Conservation (phyloP, 1,284 basidiomycete species). For the Leccinum subrobustum region DNA sequence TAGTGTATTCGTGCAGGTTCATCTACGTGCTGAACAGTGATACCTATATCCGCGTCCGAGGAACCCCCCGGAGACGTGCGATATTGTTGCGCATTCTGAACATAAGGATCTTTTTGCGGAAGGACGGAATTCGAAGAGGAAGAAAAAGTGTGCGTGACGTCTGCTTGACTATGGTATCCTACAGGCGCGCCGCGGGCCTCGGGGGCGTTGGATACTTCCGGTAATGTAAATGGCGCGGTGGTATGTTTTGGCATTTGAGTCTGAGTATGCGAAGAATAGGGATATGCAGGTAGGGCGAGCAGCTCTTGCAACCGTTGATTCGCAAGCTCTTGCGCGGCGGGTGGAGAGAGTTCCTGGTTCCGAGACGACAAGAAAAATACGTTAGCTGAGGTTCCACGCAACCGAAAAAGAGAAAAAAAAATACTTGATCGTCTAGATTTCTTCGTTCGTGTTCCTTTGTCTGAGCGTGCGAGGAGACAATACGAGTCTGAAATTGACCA, state of each 20-base stretch:
- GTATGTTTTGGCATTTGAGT: slow-evolving; percentile 4
- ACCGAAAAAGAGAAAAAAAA: not conserved
- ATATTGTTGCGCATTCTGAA: slow-evolving; percentile 8
- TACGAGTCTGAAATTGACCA: not conserved
- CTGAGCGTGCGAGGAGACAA: not conserved
- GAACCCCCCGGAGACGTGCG: slow-evolving; percentile 2
- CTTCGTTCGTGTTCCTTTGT: slow-evolving; percentile 3
- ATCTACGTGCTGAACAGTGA: slow-evolving; percentile 16
- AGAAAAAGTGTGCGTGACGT: slow-evolving; percentile 6
- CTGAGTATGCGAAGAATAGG: slow-evolving; percentile 2
- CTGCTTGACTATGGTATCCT: slow-evolving; percentile 4
- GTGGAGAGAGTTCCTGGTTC: slow-evolving; percentile 3
- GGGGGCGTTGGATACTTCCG: not conserved
- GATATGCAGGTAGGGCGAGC: slow-evolving; percentile 16
- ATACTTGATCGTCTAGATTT: slow-evolving; percentile 9
- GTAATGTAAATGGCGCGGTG: not conserved
- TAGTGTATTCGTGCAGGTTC: slow-evolving; percentile 14
- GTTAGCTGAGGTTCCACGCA: not conserved
- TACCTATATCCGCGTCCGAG: slow-evolving; percentile 11
- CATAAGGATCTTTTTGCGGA: slow-evolving; percentile 7
- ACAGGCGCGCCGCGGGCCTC: not conserved
- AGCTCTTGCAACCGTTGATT: slow-evolving; percentile 29
- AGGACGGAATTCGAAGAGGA: not conserved
- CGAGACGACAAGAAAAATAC: not conserved
- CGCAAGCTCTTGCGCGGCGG: slow-evolving; percentile 8